Evolutionary conservation across 2,329 filamentous ascomycete species (phyloP), one percentile per base, ranked within the genome.

Genomic region (Colletotrichum caudatum): DNA sequence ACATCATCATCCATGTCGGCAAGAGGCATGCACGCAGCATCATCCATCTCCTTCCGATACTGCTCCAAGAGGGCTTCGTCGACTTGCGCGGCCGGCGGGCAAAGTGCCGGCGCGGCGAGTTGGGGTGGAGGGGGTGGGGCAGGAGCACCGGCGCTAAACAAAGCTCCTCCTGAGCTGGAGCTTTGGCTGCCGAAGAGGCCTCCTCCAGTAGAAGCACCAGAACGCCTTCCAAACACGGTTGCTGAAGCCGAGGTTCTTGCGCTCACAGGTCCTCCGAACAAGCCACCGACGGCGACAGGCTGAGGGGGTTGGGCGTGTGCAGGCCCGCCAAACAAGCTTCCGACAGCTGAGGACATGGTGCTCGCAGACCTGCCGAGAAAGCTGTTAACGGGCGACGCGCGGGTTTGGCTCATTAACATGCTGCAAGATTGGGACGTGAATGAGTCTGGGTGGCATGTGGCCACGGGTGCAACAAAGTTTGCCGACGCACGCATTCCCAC

Each of bases 21-120:
- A 23, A 76, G 96, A 96, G 78, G 99, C 90, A 93, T 90, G 75
- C 87, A 78, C 74, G 92, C 90, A 75, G 96, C 96, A 61, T 87
- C 88, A 73, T 89, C 84, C 94, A 98, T 97, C 88, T 99, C 96
- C 84, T 92, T 86, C 83, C 92, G 86, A 89, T 97, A 97, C 86
- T 93, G 83, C 77, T 89, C 87, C 79, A 98, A 89, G 75, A 96
- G 91, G 65, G 87, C 89, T 84, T 93, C 89, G 85, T 98, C 94
- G 84, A 99, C 94, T 81, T 91, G 86, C 78, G 95, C 94, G 82
- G 96, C 95, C 73, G 96, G 95, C 78, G 96, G 96, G 76, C 95
- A 95, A 78, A 99, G 92, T 78, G 96, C 96, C 41, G 41, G 41
- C 18, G 41, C 41, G 18, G 41, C 41, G 41, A 20, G 18, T 6